Base-by-base conservation (phyloP, 257 asterid species). In the Nicotiana obtusifolia region DNA sequence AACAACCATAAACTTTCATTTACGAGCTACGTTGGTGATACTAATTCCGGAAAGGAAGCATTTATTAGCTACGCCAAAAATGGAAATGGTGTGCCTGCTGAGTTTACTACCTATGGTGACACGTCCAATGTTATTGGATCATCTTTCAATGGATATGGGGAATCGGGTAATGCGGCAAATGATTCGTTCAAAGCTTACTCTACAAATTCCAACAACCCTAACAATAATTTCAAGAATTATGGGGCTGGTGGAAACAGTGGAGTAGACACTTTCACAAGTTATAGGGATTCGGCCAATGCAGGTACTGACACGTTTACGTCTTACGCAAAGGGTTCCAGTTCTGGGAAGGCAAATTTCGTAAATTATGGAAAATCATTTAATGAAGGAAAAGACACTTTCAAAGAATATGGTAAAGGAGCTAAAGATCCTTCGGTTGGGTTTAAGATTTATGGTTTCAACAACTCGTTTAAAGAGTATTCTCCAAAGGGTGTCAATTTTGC, bases 331-430 rank as follows among this genome's bases (percentile, higher is more conserved):
- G 84, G 73, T 19, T 89, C 98, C 6, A 90, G 80, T 73, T 78
- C 93, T 0, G 89, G 79, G 28, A 91, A 87, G 56, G 77, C 93
- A 1, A 84, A 67, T n/a, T 94, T 94, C 35, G 53, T 86, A 19
- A 93, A 93, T 53, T 93, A 94, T 64, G 98, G 98, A 26, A 91
- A 93, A 53, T 88, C 97, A 0, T 87, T 94, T 77, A 93, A 90
- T 54, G 95, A 83, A 5, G 97, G 98, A 14, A 19, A 64, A 9
- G 98, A 94, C n/a, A 31, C 87, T 0, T 94, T 94, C 85, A 93
- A 87, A 83, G 96, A 90, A 83, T 94, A 93, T 16, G 97, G 89
- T 4, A 91, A 94, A 81, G 95, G 89, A 24, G 91, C 89, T 10
- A 83, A 83, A 5, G 88, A 79, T 78, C 88, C 88, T 17, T 8